Base-by-base conservation (phyloP, 1,284 basidiomycete species). In the Stereum hirsutum region DNA sequence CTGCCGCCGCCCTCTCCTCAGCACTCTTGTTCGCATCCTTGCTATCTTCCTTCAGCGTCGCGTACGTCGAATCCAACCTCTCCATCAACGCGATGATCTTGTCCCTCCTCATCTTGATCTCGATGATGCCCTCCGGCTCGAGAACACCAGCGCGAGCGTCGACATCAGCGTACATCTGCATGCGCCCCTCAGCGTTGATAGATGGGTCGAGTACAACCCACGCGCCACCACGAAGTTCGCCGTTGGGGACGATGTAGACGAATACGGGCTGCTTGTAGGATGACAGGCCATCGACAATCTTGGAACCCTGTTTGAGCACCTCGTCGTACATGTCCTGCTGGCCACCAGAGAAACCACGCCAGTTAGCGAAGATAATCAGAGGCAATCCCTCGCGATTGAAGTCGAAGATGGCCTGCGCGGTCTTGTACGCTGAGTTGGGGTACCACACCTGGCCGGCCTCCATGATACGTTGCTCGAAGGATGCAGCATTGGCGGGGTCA, bases 361-460 rank as follows among this genome's bases (percentile, higher is more conserved):
- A 99, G 74, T 99, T 99, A 49, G 96, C 96, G 57, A 99, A 97
- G 64, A 99, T 95, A 64, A 99, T 91, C 49, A 99, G 75, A 4
- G 96, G 96, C 19, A 99, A 74, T 32, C 90, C 92, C 66, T 99
- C 96, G 41, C 93, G 85, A 69, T 95, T 89, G 70, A 99, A 92
- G 70, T 99, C 96, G 64, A 94, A 91, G 69, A 99, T 99, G 14
- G 96, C 94, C 58, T 98, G 96, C 7, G 95, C 96, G 20, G 96
- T 99, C 78, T 99, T 99, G 74, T 97, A 95, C n/a, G 96, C 94
- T 23, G 90, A 95, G 67, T 99, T 99, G 40, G 96, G 96, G 66
- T 98, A 99, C 96, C 96, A 99, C 12, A 89, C 96, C 63, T 99
- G 97, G 57, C 96, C 96, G 27, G 96, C 96, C 62, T 99, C 95